Conservation (phyloP, 495 filamentous ascomycete genomes). For the Xylaria telfairii region DNA sequence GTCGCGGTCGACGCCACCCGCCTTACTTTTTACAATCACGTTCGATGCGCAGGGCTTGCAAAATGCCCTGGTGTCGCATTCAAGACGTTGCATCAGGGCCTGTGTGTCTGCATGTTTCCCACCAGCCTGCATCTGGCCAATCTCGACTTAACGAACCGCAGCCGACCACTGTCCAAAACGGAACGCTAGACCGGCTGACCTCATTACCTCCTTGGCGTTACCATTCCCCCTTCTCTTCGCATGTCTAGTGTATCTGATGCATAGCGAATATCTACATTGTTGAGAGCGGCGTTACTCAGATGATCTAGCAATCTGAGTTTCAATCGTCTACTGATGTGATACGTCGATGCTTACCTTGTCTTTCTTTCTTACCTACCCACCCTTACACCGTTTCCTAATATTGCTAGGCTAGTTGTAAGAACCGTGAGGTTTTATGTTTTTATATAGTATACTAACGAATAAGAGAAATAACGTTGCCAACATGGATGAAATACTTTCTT, state of each 20-base stretch:
- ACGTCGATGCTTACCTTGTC: conserved; percentile 5
- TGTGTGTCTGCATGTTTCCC: conserved; percentile 25
- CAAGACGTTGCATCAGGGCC: conserved; percentile 18
- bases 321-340: conserved; percentile 7
- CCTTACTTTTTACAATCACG: conserved; percentile 38
- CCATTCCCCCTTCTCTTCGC: neutral
- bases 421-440: neutral
- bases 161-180: conserved; percentile 6
- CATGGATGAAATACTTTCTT: neutral
- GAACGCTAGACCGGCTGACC: conserved; percentile 26
- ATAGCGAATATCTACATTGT: conserved; percentile 1
- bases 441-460: neutral
- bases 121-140: conserved; percentile 20
- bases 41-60: conserved; percentile 18
- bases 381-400: conserved; percentile 5
- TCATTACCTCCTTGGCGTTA: conserved; percentile 10
- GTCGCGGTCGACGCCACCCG: conserved; percentile 37
- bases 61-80: conserved; percentile 16
- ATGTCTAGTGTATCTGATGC: neutral
- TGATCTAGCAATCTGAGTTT: conserved; percentile 1
- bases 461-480: neutral
- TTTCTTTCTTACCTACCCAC: neutral
- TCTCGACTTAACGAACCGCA: conserved; percentile 19
- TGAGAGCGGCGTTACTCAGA: neutral
- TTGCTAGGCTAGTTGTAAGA: neutral